Base-by-base conservation (phyloP, 345 rosid genomes). In the Citrus australasica region DNA sequence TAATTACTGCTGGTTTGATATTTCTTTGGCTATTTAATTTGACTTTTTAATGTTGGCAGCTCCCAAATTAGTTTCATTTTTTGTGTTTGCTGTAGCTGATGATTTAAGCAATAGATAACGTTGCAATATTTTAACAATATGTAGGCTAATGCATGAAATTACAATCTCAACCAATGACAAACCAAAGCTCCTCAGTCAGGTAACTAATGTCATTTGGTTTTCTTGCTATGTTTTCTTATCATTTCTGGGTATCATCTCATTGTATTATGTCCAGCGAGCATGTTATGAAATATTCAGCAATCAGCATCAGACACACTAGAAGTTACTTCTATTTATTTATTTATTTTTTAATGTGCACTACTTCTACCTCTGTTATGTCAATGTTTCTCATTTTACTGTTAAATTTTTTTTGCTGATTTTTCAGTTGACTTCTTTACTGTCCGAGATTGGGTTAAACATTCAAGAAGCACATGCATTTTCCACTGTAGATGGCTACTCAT, bases 381-480 rank as follows among this genome's bases (percentile, higher is more conserved):
- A 6, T 22, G 48, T 25, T 32, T 63, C 46, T 61, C 66, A 37
- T 24, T 33, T 63, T 66, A 58, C 40, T 32, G 35, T 53, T 65
- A 46, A 25, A 68, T 58, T 0, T 38, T 7, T 58, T 67, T n/a
- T 65, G 69, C 62, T 76, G 68, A 78, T 81, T 73, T 85, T 85
- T 78, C 95, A 90, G 95, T 79, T 90, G 84, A 88, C 93, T 61
- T 86, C 84, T 22, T 85, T 91, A 38, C 83, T 91, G 32, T 83
- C 95, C 42, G 95, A 91, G 66, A 73, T 86, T 81, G 93, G 86
- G 65, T 82, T 91, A 79, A 91, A 91, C 83, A 91, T 91, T 81
- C 89, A 84, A 79, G 95, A 90, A 85, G 95, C 95, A 62, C 95
- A 91, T 81, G 93, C 88, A 32, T 91, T 91, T 83, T 91, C 93